These are phyloP conservation scores for Jatropha curcas DNA, from an alignment of 345 rosid genomes.

Conservation along the genomic window DNA sequence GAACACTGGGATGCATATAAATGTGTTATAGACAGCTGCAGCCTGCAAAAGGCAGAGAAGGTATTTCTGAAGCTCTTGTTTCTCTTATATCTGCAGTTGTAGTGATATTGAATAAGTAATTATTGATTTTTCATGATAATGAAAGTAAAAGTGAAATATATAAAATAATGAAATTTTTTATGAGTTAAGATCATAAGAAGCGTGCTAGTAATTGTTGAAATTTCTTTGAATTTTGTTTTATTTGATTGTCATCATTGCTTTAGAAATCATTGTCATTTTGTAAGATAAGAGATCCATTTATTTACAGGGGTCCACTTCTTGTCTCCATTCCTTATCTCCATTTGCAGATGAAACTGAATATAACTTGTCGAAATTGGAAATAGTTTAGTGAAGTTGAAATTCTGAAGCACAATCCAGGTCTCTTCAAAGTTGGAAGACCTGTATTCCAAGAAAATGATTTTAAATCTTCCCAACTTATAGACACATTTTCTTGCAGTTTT, in stretches of 20 bases:
- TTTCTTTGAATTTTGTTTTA: not conserved
- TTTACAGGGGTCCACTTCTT: not conserved
- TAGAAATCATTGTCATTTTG: not conserved
- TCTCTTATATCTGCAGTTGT: not conserved
- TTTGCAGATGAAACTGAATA: not conserved
- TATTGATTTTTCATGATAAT: not conserved
- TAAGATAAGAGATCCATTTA: not conserved
- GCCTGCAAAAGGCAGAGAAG: constrained; percentile 64
- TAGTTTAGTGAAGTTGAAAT: not conserved
- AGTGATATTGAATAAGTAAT: not conserved
- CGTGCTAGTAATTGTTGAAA: not conserved
- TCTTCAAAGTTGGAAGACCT: too few species aligned
- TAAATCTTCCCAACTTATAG: too few species aligned
- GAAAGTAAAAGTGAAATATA: not conserved
- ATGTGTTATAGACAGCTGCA: constrained; percentile 58
- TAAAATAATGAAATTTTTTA: not conserved
- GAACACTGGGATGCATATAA: constrained; percentile 69
- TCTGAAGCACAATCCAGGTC: not conserved
- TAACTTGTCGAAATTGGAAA: not conserved
- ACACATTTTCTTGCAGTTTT: too few species aligned
- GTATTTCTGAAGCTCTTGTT: constrained; percentile 38
- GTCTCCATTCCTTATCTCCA: not conserved
- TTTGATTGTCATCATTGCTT: not conserved
- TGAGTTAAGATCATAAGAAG: not conserved
- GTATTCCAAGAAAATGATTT: too few species aligned